phyloP scores from a whole-genome alignment of 108 stramenopile genomes.

The Skeletonema potamos region DNA sequence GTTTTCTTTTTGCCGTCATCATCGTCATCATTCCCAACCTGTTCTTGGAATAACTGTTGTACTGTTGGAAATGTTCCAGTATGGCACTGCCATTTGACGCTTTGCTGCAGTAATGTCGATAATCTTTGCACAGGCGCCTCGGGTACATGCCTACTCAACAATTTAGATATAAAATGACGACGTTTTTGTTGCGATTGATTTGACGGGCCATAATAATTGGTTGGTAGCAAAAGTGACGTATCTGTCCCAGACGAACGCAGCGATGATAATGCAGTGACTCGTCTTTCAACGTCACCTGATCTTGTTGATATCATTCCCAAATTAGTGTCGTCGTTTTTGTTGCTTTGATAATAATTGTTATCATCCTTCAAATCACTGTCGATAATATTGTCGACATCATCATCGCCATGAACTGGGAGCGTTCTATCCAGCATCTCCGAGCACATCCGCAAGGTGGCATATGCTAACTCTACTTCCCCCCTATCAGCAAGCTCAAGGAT shows the following conservation, averaged over 20 bases:
- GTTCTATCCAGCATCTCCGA: constrained; percentile 34
- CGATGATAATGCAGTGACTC: constrained; percentile 60
- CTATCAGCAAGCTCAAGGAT: constrained; percentile 58
- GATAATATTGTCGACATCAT: constrained; percentile 11
- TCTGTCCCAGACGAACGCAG: constrained; percentile 13
- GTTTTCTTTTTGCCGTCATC: constrained; percentile 34
- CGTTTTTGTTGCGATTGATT: constrained; percentile 51
- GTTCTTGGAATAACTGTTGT: constrained; percentile 26
- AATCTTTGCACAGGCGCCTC: constrained; percentile 76
- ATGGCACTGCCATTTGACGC: constrained; percentile 86
- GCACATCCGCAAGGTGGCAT: constrained; percentile 41
- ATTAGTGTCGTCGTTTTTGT: not conserved
- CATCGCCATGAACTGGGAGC: constrained; percentile 8
- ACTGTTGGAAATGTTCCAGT: constrained; percentile 68
- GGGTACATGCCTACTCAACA: constrained; percentile 53
- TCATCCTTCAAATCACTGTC: not conserved
- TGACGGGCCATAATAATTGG: constrained; percentile 50
- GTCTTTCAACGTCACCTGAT: constrained; percentile 60
- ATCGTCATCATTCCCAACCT: constrained; percentile 40
- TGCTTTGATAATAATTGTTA: not conserved
- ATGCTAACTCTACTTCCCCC: constrained; percentile 54
- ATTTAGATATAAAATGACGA: constrained; percentile 67
- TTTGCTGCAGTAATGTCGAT: constrained; percentile 84
- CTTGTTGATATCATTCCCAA: constrained; percentile 34
- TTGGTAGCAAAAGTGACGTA: constrained; percentile 25